These are phyloP conservation scores for Fraxinus xanthoxyloides DNA, from an alignment of 305 asterid genomes.

Conservation along the genomic window DNA sequence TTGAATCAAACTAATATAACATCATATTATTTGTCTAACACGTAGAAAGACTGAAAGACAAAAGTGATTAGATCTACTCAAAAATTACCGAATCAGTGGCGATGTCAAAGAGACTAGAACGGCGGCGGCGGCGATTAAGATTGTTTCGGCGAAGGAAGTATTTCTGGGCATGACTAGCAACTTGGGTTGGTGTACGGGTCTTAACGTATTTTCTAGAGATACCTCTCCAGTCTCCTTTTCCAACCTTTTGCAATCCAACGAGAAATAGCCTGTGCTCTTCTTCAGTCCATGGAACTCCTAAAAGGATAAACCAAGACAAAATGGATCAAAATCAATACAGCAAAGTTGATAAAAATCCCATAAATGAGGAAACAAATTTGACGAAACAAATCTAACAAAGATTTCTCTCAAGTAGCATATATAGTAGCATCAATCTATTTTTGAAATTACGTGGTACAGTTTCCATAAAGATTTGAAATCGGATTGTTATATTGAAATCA, in stretches of 20 bases:
- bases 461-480: not conserved
- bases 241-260: constrained; percentile 72
- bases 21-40: not conserved
- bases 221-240: constrained; percentile 93
- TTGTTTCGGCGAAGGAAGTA: constrained; percentile 69
- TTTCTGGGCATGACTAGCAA: constrained; percentile 94
- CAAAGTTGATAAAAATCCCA: not conserved
- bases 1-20: not conserved
- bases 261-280: constrained; percentile 86
- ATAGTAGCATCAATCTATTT: not conserved
- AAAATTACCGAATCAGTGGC: constrained; percentile 67
- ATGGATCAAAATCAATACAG: constrained; percentile 6
- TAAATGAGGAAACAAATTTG: not conserved
- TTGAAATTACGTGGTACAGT: not conserved
- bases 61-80: not conserved
- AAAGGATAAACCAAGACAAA: not conserved
- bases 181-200: constrained; percentile 91
- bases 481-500: not conserved
- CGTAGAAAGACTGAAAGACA: not conserved
- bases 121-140: constrained; percentile 75
- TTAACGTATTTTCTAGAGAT: constrained; percentile 77
- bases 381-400: not conserved
- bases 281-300: constrained; percentile 92
- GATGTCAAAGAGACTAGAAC: constrained; percentile 90
- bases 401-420: not conserved